phyloP scores from a whole-genome alignment of 345 rosid species.

The Populus deltoides region DNA sequence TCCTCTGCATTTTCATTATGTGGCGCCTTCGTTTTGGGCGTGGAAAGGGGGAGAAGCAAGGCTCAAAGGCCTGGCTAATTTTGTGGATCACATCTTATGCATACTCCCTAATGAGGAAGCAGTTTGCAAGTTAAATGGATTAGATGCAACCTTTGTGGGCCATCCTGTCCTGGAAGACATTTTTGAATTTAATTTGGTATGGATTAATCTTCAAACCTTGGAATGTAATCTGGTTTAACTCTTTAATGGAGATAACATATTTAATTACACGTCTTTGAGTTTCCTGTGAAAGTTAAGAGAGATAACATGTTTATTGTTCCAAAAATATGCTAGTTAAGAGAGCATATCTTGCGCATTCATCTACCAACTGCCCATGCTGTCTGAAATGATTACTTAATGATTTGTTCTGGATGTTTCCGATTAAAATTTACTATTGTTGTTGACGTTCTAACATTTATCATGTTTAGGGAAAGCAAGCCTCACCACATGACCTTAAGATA shows the following conservation, averaged over 20 bases:
- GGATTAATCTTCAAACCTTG: conserved; percentile 8
- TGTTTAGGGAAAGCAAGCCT: conserved; percentile 48
- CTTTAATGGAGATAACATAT: not conserved
- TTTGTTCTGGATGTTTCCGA: not conserved
- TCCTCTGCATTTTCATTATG: conserved; percentile 77
- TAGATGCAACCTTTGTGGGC: conserved; percentile 78
- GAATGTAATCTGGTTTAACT: not conserved
- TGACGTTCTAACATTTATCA: conserved; percentile 1
- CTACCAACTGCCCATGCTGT: not conserved
- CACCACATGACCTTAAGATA: conserved; percentile 41
- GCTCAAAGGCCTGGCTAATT: conserved; percentile 55
- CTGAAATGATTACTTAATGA: not conserved
- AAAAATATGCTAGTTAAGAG: not conserved
- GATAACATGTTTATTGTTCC: not conserved
- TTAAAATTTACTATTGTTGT: not conserved
- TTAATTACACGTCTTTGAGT: not conserved
- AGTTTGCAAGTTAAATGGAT: conserved; percentile 60
- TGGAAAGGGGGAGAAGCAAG: conserved; percentile 96
- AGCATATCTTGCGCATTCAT: not conserved
- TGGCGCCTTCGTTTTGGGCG: conserved; percentile 97
- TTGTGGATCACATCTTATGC: conserved; percentile 85
- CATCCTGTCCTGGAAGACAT: conserved; percentile 85
- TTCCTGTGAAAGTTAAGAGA: not conserved
- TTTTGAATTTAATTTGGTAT: conserved; percentile 53
- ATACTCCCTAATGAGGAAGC: conserved; percentile 79